phyloP scores from a whole-genome alignment of 2,329 filamentous ascomycete species.

The Neonectria hederae region DNA sequence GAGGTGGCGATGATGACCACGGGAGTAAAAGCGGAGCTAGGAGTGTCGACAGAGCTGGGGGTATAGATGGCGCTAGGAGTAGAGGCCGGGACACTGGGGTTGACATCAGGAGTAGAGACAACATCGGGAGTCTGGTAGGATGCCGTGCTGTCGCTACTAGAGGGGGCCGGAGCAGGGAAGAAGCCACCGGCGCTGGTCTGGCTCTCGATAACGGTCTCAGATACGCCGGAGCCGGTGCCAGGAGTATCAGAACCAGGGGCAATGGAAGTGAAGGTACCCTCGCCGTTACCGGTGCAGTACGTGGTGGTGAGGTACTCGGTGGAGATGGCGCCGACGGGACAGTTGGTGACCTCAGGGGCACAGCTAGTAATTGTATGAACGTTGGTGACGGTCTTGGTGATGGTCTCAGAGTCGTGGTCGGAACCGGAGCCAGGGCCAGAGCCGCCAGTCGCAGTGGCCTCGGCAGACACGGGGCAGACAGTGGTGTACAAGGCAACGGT shows the following conservation, averaged over 20 bases:
- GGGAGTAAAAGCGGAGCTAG: conserved; percentile 3
- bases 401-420: conserved; percentile 17
- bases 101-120: background rate
- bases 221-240: background rate
- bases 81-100: background rate
- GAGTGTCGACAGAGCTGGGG: conserved; percentile 2
- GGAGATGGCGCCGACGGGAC: conserved; percentile 22
- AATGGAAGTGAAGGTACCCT: background rate
- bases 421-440: conserved; percentile 18
- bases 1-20: background rate
- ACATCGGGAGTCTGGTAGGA: background rate
- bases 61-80: conserved; percentile 6
- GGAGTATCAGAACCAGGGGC: background rate
- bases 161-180: conserved; percentile 7
- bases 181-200: background rate
- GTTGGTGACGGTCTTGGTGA: conserved; percentile 27
- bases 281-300: conserved; percentile 28
- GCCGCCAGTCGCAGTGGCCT: conserved; percentile 10
- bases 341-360: conserved; percentile 25
- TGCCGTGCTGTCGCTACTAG: background rate
- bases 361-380: conserved; percentile 34
- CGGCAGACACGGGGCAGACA: conserved; percentile 48
- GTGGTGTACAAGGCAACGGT: conserved; percentile 54
- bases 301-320: conserved; percentile 31
- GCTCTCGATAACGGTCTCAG: conserved; percentile 1